phyloP scores from a whole-genome alignment of 1,284 basidiomycete species.

The Binderoboletus segoi region DNA sequence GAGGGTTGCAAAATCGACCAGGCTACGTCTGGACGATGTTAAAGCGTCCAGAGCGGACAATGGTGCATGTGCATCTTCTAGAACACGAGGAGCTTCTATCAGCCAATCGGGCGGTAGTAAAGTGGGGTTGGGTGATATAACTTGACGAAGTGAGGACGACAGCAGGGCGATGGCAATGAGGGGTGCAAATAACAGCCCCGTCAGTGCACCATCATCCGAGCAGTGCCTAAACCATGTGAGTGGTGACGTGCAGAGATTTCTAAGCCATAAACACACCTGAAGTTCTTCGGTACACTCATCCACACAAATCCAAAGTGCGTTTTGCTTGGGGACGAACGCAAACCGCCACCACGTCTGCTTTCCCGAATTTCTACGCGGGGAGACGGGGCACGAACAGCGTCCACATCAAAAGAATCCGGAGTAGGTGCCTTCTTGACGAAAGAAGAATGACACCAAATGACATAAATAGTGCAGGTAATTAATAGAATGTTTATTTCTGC shows the following conservation, averaged over 20 bases:
- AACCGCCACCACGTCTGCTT: slow-evolving; percentile 39
- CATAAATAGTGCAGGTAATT: slow-evolving; percentile 61
- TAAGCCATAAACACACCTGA: slow-evolving; percentile 52
- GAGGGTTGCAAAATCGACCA: slow-evolving; percentile 78
- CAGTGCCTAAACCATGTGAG: slow-evolving; percentile 57
- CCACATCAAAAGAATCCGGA: slow-evolving; percentile 25
- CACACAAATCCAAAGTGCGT: slow-evolving; percentile 71
- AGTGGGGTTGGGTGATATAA: slow-evolving; percentile 24
- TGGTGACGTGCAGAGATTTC: slow-evolving; percentile 2
- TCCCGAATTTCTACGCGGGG: slow-evolving; percentile 50
- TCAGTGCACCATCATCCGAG: slow-evolving; percentile 81
- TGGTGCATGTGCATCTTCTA: slow-evolving; percentile 42
- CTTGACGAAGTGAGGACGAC: slow-evolving; percentile 49
- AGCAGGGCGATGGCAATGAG: slow-evolving; percentile 72
- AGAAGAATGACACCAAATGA: slow-evolving; percentile 61
- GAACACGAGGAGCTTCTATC: slow-evolving; percentile 67
- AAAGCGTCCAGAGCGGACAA: slow-evolving; percentile 62
- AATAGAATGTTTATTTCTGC: slow-evolving; percentile 64
- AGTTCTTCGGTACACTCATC: slow-evolving; percentile 91
- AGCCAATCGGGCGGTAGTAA: slow-evolving; percentile 67
- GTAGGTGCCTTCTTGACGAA: slow-evolving; percentile 31
- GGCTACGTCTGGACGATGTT: slow-evolving; percentile 68
- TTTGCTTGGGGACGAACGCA: slow-evolving; percentile 38
- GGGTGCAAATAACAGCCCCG: slow-evolving; percentile 78
- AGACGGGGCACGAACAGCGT: slow-evolving; percentile 29